These are phyloP conservation scores for Sisymbrium irio DNA, from an alignment of 345 rosid species.

Conservation along the genomic window DNA sequence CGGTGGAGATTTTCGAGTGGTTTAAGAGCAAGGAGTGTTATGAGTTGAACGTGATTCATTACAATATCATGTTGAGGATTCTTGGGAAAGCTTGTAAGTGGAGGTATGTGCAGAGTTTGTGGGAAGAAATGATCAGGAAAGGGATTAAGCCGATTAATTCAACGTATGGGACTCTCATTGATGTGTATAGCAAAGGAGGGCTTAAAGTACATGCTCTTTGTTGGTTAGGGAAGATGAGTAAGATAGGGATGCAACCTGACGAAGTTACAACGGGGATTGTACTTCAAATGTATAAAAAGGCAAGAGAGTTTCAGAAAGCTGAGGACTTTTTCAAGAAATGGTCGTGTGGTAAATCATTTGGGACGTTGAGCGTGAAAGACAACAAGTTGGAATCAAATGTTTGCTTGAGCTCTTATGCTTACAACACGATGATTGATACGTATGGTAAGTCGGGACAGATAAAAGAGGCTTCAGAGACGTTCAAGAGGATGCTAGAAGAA, in stretches of 20 bases:
- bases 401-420: conserved; percentile 59
- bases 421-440: conserved; percentile 82
- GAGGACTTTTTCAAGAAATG: conserved; percentile 77
- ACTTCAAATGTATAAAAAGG: conserved; percentile 86
- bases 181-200: conserved; percentile 87
- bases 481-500: conserved; percentile 62
- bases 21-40: conserved; percentile 64
- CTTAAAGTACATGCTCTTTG: conserved; percentile 51
- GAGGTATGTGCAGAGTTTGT: conserved; percentile 53
- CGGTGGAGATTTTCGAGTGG: conserved; percentile 84
- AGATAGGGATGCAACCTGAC: conserved; percentile 71
- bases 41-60: conserved; percentile 84
- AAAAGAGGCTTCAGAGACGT: conserved; percentile 66
- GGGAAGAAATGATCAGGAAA: conserved; percentile 62
- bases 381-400: conserved; percentile 27
- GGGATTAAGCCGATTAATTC: conserved; percentile 63
- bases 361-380: conserved; percentile 18
- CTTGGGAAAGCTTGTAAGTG: conserved; percentile 74
- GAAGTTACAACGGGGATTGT: conserved; percentile 78
- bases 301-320: conserved; percentile 70
- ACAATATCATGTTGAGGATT: conserved; percentile 69
- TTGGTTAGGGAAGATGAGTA: conserved; percentile 79
- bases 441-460: conserved; percentile 80
- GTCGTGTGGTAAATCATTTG: conserved; percentile 48
- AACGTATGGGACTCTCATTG: conserved; percentile 84